Evolutionary conservation across 352 stramenopile species (phyloP).

Genomic region (Phytophthora kernoviae): DNA sequence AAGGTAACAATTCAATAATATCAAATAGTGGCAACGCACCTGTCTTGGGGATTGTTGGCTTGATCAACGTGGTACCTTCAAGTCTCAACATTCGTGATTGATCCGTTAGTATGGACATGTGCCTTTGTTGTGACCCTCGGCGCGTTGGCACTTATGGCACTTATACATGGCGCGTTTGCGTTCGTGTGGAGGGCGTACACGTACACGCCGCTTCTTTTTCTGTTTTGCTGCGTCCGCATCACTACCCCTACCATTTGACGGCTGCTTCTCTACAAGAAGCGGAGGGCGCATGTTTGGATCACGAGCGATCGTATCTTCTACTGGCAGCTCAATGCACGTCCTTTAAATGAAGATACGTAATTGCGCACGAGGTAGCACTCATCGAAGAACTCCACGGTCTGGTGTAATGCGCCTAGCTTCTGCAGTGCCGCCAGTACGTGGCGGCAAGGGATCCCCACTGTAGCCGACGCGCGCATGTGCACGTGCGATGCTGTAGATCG

Average conservation of each 20-base stretch:
- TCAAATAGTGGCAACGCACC: no score
- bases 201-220: conserved; percentile 39
- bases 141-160: conserved; percentile 51
- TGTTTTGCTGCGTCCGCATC: conserved; percentile 8
- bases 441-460: conserved; percentile 49
- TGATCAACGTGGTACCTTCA: background rate
- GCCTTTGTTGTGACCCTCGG: conserved; percentile 58
- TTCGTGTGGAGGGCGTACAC: conserved; percentile 33
- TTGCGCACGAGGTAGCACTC: conserved; percentile 55
- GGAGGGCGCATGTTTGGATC: conserved; percentile 40
- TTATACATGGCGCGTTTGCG: conserved; percentile 60
- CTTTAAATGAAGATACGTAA: conserved; percentile 47
- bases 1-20: no score
- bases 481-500: conserved; percentile 55
- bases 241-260: background rate
- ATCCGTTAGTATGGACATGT: conserved; percentile 45
- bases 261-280: conserved; percentile 26
- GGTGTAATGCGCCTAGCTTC: conserved; percentile 34
- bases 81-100: background rate
- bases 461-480: conserved; percentile 43
- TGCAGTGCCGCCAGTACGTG: conserved; percentile 48
- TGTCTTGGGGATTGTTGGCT: background rate
- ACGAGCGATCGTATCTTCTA: conserved; percentile 36
- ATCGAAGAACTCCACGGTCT: conserved; percentile 52
- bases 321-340: conserved; percentile 44